phyloP scores from a whole-genome alignment of 768 basidiomycete species.

The Cystofilobasidium macerans region DNA sequence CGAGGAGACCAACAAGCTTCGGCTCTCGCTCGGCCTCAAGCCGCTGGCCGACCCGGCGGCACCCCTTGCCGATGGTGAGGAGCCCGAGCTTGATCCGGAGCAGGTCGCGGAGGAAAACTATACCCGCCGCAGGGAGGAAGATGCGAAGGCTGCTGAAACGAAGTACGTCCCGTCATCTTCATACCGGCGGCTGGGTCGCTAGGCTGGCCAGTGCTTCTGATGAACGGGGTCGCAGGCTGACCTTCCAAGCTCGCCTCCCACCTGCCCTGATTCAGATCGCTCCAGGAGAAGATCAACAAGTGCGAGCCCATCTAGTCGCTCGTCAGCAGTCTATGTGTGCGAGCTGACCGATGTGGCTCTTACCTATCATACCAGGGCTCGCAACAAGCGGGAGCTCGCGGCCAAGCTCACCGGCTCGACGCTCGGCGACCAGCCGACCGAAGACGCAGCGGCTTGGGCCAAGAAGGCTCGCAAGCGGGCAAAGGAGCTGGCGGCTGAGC shows the following conservation, averaged over 20 bases:
- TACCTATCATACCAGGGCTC: conserved; percentile 47
- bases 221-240: neutral
- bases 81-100: conserved; percentile 43
- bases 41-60: conserved; percentile 74
- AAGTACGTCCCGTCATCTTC: conserved; percentile 29
- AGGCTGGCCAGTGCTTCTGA: neutral
- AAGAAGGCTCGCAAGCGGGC: conserved; percentile 69
- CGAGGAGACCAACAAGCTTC: conserved; percentile 56
- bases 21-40: conserved; percentile 83
- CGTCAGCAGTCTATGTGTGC: conserved; percentile 15
- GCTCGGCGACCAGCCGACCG: conserved; percentile 53
- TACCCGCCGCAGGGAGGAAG: conserved; percentile 55
- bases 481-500: conserved; percentile 58
- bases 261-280: conserved; percentile 46
- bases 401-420: conserved; percentile 83
- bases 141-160: conserved; percentile 55
- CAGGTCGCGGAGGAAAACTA: conserved; percentile 81
- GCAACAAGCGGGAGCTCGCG: conserved; percentile 85
- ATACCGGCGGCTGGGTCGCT: no score
- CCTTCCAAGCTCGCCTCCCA: conserved; percentile 26
- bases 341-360: neutral
- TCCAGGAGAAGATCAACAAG: conserved; percentile 68
- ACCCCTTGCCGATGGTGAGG: conserved; percentile 51
- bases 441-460: conserved; percentile 77
- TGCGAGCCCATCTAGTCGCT: conserved; percentile 54